Evolutionary conservation across 805 yeast species (phyloP).

Genomic region (Diddensiella transvaalensis): DNA sequence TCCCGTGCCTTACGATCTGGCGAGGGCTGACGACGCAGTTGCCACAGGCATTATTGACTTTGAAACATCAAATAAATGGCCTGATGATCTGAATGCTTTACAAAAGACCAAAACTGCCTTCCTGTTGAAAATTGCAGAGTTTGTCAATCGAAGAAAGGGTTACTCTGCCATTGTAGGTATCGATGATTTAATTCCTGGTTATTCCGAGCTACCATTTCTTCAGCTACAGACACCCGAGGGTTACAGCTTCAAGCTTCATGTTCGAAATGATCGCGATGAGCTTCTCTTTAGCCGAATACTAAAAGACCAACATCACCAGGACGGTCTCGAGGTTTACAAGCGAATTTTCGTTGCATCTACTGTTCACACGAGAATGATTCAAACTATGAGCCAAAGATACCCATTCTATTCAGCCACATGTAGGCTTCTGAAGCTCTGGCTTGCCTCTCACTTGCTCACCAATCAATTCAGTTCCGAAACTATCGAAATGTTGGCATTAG

Average conservation of each 20-base stretch:
- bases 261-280: conserved; percentile 82
- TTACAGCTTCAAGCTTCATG: conserved; percentile 73
- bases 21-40: conserved; percentile 41
- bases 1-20: conserved; percentile 74
- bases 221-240: conserved; percentile 80
- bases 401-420: conserved; percentile 76
- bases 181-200: conserved; percentile 30
- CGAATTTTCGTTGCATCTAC: conserved; percentile 63
- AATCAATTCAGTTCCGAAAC: conserved; percentile 73
- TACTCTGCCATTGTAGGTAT: conserved; percentile 60
- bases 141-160: conserved; percentile 42
- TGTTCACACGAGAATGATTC: conserved; percentile 78
- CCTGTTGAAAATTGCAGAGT: conserved; percentile 61
- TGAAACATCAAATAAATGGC: conserved; percentile 92
- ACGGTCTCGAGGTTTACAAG: conserved; percentile 30
- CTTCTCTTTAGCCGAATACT: conserved; percentile 54
- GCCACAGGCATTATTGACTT: conserved; percentile 80
- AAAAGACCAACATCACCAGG: conserved; percentile 13
- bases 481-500: conserved; percentile 75
- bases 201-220: conserved; percentile 31
- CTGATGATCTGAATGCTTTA: conserved; percentile 78
- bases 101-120: conserved; percentile 92
- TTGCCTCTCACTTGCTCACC: conserved; percentile 73
- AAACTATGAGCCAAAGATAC: conserved; percentile 64
- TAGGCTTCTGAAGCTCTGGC: conserved; percentile 84